Evolutionary conservation across 441 rosid species (phyloP), one percentile per base, ranked within the genome.

Genomic region (Adansonia madagascariensis): DNA sequence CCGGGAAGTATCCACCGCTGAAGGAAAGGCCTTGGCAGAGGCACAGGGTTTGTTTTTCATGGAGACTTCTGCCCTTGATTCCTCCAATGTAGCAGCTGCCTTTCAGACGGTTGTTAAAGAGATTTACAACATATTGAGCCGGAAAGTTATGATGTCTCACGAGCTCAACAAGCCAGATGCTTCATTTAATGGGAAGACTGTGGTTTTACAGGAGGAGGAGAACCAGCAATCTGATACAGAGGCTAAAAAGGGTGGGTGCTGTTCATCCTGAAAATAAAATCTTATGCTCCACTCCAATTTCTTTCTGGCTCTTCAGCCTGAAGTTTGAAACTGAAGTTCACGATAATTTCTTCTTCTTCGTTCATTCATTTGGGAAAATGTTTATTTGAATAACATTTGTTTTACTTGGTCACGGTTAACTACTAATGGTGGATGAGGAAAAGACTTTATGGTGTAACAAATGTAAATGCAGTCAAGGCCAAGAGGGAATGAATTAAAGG

Each of bases 71-170:
- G 95, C 95, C 56, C 84, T 91, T 14, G 95, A 91, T 82, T 91
- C 95, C 8, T 91, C 91, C 0, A 91, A 89, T 35, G 95, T 91
- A 61, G 79, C 85, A 10, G 80, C 91, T n/a, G 95, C 95, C 17
- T 91, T 91, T 79, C 85, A 84, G 83, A 91, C 87, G 0, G 95
- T 89, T 56, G 95, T 91, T 56, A 90, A 85, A 84, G 95, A 91
- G 89, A 91, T 91, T 62, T 88, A 88, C 83, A 82, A 85, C 78
- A 95, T 95, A 71, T 75, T 95, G 80, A 93, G 99, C 85, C 87
- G 95, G 80, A 95, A 95, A 86, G 99, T 95, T 24, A 92, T 91
- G 88, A 87, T 84, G 74, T 90, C 99, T 46, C 91, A 89, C 53
- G 99, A 95, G 76, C 82, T 88, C 72, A 87, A 82, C 74, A 91